Evolutionary conservation across 768 basidiomycete genomes (phyloP).

Genomic region (Leucocoprinus leucothites): DNA sequence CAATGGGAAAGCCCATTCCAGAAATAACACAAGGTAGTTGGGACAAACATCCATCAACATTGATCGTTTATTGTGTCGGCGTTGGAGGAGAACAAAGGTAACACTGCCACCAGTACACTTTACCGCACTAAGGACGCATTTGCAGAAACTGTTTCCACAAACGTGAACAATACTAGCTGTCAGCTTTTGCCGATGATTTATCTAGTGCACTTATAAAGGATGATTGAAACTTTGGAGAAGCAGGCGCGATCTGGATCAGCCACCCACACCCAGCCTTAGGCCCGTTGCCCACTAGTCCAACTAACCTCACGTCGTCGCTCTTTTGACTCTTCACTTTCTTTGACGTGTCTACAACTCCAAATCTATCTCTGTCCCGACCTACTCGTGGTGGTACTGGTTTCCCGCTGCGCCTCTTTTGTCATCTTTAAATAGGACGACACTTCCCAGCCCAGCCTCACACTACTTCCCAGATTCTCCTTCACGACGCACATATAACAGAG

Average conservation of each 20-base stretch:
- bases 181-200: neutral
- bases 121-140: neutral
- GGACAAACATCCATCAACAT: neutral
- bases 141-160: neutral
- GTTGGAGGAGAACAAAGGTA: neutral
- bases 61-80: neutral
- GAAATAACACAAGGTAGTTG: conserved; percentile 1
- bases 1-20: neutral
- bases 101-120: conserved; percentile 5
- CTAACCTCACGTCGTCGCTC: conserved; percentile 6
- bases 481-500: conserved; percentile 9
- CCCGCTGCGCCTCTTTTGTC: conserved; percentile 1
- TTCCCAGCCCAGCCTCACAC: neutral
- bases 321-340: conserved; percentile 5
- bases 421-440: conserved; percentile 3
- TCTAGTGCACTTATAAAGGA: conserved; percentile 1
- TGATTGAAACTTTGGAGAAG: neutral
- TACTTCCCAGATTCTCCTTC: neutral
- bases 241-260: conserved; percentile 27
- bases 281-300: conserved; percentile 7
- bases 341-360: neutral
- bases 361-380: neutral
- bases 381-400: neutral
- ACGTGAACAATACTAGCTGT: neutral
- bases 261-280: conserved; percentile 8